Evolutionary conservation across 2,329 filamentous ascomycete species (phyloP).

Genomic region (Graphilbum fragrans): DNA sequence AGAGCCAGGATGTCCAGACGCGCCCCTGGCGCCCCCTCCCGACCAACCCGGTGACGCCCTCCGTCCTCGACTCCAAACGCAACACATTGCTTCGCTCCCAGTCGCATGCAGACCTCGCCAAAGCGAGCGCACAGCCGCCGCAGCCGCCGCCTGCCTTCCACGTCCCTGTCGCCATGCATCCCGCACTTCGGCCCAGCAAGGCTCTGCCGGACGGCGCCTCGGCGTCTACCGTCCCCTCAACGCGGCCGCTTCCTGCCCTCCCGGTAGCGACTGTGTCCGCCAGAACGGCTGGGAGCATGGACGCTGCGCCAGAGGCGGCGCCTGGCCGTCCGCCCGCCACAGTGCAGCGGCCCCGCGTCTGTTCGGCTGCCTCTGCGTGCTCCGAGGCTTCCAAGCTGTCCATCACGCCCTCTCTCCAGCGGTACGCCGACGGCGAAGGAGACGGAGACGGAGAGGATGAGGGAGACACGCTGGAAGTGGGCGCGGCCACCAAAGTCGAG

Average conservation of each 20-base stretch:
- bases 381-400: conserved; percentile 8
- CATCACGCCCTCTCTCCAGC: conserved; percentile 6
- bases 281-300: not conserved
- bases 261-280: conserved; percentile 31
- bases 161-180: not conserved
- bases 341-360: not conserved
- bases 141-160: not conserved
- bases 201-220: conserved; percentile 12
- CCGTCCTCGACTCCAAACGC: not conserved
- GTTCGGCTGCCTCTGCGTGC: not conserved
- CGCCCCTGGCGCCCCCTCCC: too few relatives aligned
- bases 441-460: not conserved
- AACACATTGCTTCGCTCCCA: too few relatives aligned
- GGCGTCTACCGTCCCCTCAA: conserved; percentile 10
- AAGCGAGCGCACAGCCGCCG: too few relatives aligned
- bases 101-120: too few relatives aligned
- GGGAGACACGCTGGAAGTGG: conserved; percentile 4
- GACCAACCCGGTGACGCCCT: too few relatives aligned
- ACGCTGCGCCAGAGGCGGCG: not conserved
- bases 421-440: conserved; percentile 5
- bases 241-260: conserved; percentile 17
- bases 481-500: conserved; percentile 2
- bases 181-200: conserved; percentile 21
- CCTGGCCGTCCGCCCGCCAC: not conserved
- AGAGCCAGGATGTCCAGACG: too few relatives aligned